Conservation (phyloP, 352 stramenopile species). For the Pythium brassicae region DNA sequence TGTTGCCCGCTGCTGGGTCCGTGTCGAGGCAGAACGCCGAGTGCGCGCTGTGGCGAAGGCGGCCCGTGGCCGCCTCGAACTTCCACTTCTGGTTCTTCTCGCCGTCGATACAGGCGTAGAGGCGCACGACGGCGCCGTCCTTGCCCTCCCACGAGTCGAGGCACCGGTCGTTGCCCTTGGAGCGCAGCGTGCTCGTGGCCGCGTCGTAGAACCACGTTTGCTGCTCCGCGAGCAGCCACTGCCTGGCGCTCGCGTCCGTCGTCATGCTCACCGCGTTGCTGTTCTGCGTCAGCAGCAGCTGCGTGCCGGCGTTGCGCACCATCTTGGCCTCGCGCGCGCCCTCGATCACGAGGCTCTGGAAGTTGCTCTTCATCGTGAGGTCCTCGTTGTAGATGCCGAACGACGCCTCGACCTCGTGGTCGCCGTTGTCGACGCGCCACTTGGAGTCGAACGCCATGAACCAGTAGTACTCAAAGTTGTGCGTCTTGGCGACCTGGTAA, state of each 20-base stretch:
- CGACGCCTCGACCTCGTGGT: constrained; percentile 50
- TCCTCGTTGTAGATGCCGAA: constrained; percentile 62
- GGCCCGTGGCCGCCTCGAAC: constrained; percentile 40
- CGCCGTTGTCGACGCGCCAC: constrained; percentile 44
- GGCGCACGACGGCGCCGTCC: constrained; percentile 47
- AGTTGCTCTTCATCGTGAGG: constrained; percentile 52
- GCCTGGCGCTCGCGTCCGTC: constrained; percentile 25
- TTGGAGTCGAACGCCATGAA: constrained; percentile 65
- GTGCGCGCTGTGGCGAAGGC: constrained; percentile 39
- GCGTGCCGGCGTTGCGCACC: constrained; percentile 17
- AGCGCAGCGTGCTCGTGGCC: constrained; percentile 42
- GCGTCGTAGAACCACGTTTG: constrained; percentile 68
- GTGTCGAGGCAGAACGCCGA: constrained; percentile 55
- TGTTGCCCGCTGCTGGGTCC: constrained; percentile 38
- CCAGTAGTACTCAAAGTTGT: constrained; percentile 69
- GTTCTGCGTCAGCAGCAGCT: constrained; percentile 22
- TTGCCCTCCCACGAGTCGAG: constrained; percentile 50
- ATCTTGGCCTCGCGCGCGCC: constrained; percentile 18
- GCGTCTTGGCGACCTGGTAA: constrained; percentile 39
- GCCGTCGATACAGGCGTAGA: constrained; percentile 46
- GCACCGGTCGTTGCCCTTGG: constrained; percentile 64
- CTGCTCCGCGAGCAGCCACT: constrained; percentile 49
- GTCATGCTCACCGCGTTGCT: constrained; percentile 35
- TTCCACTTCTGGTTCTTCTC: constrained; percentile 68
- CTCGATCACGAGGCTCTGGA: constrained; percentile 33